These are phyloP conservation scores for Debaryomyces prosopidis DNA, from an alignment of 805 yeast genomes.

Conservation along the genomic window DNA sequence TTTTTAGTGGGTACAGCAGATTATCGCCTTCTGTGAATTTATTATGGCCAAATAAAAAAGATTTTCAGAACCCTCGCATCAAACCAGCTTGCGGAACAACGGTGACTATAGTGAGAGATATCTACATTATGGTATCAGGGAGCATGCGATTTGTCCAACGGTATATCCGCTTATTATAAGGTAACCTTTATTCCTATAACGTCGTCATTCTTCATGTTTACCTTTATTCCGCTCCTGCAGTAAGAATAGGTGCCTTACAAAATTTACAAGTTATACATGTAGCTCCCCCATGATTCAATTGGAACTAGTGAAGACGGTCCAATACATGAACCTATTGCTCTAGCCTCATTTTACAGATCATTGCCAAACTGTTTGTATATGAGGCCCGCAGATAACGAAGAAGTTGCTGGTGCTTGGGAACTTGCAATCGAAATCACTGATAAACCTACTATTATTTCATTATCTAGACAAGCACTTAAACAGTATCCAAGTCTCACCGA, in stretches of 20 bases:
- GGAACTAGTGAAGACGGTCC: slow-evolving; percentile 95
- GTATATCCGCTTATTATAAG: slow-evolving; percentile 83
- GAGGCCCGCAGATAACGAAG: slow-evolving; percentile 95
- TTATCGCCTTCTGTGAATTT: slow-evolving; percentile 30
- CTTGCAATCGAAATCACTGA: slow-evolving; percentile 58
- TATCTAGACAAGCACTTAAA: slow-evolving; percentile 85
- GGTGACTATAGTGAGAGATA: slow-evolving; percentile 92
- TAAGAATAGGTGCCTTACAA: slow-evolving; percentile 30
- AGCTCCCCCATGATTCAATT: slow-evolving; percentile 88
- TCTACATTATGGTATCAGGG: slow-evolving; percentile 97
- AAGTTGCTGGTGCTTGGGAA: slow-evolving; percentile 79
- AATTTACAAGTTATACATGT: slow-evolving; percentile 85
- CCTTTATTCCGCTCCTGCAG: slow-evolving; percentile 39
- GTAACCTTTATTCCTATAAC: slow-evolving; percentile 87
- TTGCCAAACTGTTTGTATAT: slow-evolving; percentile 78
- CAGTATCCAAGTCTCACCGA: slow-evolving; percentile 90
- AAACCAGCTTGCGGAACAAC: slow-evolving; percentile 74
- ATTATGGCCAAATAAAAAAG: slow-evolving; percentile 26
- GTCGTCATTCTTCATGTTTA: slow-evolving; percentile 97
- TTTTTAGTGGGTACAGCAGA: slow-evolving; percentile 39
- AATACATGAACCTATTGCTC: slow-evolving; percentile 90
- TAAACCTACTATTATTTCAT: slow-evolving; percentile 75
- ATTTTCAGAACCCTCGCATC: slow-evolving; percentile 58
- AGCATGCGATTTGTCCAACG: slow-evolving; percentile 99
- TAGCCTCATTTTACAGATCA: slow-evolving; percentile 84